Evolutionary conservation across 441 rosid species (phyloP), one percentile per base, ranked within the genome.

Genomic region (Croton laevigatus): DNA sequence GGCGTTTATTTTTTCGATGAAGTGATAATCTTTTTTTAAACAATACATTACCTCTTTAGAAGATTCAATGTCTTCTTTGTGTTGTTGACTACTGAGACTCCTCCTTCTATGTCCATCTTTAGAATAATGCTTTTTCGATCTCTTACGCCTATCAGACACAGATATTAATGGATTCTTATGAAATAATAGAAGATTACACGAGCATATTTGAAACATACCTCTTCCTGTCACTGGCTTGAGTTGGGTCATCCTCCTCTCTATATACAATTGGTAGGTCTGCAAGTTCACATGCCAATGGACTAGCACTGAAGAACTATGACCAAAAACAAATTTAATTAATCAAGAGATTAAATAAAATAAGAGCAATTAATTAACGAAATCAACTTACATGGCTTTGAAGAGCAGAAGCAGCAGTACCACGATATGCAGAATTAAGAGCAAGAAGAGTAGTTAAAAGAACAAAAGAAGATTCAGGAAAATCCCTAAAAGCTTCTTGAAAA

Each of bases 351-450:
- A 48, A 5, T 13, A 48, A 48, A 48, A 48, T 34, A 13, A 57
- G 4, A 16, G 5, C 19, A 16, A 52, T 4, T 17, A n/a, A 17
- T 19, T 19, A 52, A 1, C 3, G 14, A 9, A 4, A 5, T n/a
- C 7, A 36, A 27, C 78, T 77, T 72, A 93, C 97, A 22, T 86
- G 92, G 64, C 74, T 83, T 70, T 86, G 83, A 59, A 91, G 86
- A 62, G 97, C 87, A 63, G 89, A 81, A 73, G 89, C 75, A 12
- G 92, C 92, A 27, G 96, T 87, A 58, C 94, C 96, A n/a, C 97
- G 94, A 68, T 80, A 75, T 20, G 84, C 78, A 0, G 93, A 91
- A 70, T 93, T 92, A 61, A 91, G 81, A 19, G 89, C 83, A 5
- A 93, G 89, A 73, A 91, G 83, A 44, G 81, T 79, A 38, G 80